phyloP scores from a whole-genome alignment of 495 filamentous ascomycete genomes.

The Penicillium arizonense region DNA sequence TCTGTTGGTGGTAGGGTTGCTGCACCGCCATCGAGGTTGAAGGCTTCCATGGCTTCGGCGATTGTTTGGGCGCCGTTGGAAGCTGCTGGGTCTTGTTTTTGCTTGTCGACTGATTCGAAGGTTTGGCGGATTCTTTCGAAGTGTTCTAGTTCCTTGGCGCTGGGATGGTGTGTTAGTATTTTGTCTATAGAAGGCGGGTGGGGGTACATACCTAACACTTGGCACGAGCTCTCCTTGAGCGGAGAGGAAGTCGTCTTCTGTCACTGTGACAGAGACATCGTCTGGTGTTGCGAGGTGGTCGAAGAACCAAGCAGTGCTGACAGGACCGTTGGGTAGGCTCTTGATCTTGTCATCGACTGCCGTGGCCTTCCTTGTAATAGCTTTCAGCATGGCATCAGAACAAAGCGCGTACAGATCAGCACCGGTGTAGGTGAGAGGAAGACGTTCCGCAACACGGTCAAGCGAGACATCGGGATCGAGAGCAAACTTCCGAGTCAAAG shows the following conservation, averaged over 20 bases:
- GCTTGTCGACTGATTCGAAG: slow-evolving; percentile 65
- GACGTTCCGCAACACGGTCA: slow-evolving; percentile 63
- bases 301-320: slow-evolving; percentile 90
- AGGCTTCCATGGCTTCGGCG: slow-evolving; percentile 38
- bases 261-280: slow-evolving; percentile 83
- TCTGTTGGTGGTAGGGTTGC: slow-evolving; percentile 10
- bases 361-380: slow-evolving; percentile 85
- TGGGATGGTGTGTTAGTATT: slow-evolving; percentile 35
- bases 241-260: slow-evolving; percentile 78
- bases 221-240: slow-evolving; percentile 86
- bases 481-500: slow-evolving; percentile 90
- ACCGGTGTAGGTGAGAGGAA: slow-evolving; percentile 96
- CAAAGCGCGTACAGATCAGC: slow-evolving; percentile 96
- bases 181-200: background rate
- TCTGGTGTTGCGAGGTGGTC: slow-evolving; percentile 82
- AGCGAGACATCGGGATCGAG: slow-evolving; percentile 76
- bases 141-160: slow-evolving; percentile 86
- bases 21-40: slow-evolving; percentile 25
- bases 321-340: slow-evolving; percentile 48
- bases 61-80: slow-evolving; percentile 33
- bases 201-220: slow-evolving; percentile 63
- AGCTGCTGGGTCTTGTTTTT: slow-evolving; percentile 31
- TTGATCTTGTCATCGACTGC: slow-evolving; percentile 83
- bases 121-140: slow-evolving; percentile 79
- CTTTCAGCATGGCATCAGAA: slow-evolving; percentile 98